These are phyloP conservation scores for Neonectria sp. DNA, from an alignment of 2,329 filamentous ascomycete genomes.

Conservation along the genomic window DNA sequence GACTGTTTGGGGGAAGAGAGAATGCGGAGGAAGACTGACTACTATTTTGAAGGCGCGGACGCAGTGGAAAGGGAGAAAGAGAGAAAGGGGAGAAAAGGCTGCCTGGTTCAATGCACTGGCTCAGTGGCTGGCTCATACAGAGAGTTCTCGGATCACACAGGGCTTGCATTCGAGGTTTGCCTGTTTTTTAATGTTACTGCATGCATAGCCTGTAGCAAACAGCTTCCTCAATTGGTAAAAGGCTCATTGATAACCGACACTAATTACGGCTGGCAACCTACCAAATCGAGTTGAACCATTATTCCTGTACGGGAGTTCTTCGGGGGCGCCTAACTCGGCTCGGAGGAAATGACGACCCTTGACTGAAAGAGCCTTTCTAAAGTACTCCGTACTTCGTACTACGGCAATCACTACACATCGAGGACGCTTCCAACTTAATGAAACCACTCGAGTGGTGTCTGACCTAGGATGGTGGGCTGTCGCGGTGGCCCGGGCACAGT, in stretches of 20 bases:
- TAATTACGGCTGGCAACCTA: neutral
- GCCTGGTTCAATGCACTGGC: neutral
- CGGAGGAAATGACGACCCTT: constrained; percentile 20
- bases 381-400: neutral
- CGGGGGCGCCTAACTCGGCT: constrained; percentile 23
- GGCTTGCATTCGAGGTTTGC: neutral
- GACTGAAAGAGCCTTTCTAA: neutral
- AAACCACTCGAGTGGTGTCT: constrained; percentile 24
- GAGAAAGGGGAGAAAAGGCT: neutral
- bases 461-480: constrained; percentile 22
- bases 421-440: constrained; percentile 23
- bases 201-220: neutral
- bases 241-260: neutral
- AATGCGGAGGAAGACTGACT: constrained; percentile 58
- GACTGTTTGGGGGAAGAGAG: constrained; percentile 64
- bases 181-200: neutral
- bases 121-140: neutral
- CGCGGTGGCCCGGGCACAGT: constrained; percentile 38
- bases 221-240: neutral
- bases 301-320: constrained; percentile 16
- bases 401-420: neutral
- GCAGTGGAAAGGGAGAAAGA: neutral
- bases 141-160: too few species aligned
- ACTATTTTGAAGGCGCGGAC: neutral
- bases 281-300: neutral